A percentile compares a stretch with the other conserved stretches of the same genome.
phyloP scores from a whole-genome alignment of 2,329 filamentous ascomycete genomes.

The Trichocomaceae sp. region DNA sequence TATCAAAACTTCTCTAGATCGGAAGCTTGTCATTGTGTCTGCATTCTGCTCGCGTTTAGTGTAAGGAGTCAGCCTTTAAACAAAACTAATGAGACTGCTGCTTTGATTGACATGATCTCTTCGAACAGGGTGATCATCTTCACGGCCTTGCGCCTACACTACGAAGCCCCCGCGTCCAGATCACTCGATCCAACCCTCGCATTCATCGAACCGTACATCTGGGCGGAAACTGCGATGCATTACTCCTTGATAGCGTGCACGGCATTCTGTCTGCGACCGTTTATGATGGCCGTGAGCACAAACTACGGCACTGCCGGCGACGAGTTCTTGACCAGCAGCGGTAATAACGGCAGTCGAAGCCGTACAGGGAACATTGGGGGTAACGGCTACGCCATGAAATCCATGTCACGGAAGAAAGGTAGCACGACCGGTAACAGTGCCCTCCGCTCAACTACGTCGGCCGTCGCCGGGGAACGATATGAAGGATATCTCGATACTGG shows the following conservation, averaged over 20 bases:
- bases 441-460: slow-evolving; percentile 1
- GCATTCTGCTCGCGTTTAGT: slow-evolving; percentile 32
- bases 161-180: slow-evolving; percentile 23
- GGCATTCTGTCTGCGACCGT: slow-evolving; percentile 31
- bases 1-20: slow-evolving; percentile 28
- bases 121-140: slow-evolving; percentile 30
- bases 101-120: slow-evolving; percentile 5
- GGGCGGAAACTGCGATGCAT: slow-evolving; percentile 31
- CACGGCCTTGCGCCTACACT: slow-evolving; percentile 30
- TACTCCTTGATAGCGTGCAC: slow-evolving; percentile 34
- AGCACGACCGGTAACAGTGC: neutral
- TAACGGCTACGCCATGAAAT: slow-evolving; percentile 17
- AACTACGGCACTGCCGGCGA: slow-evolving; percentile 31
- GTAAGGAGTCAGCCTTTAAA: slow-evolving; percentile 27
- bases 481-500: neutral
- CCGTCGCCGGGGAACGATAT: neutral
- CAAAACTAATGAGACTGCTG: neutral
- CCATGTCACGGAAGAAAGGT: slow-evolving; percentile 10
- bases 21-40: slow-evolving; percentile 27
- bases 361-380: slow-evolving; percentile 19
- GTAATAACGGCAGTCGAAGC: slow-evolving; percentile 17
- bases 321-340: slow-evolving; percentile 9
- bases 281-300: slow-evolving; percentile 33
- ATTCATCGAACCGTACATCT: slow-evolving; percentile 28
- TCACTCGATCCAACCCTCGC: slow-evolving; percentile 31